phyloP scores from a whole-genome alignment of 768 basidiomycete genomes.

The Fibroporia radiculosa region DNA sequence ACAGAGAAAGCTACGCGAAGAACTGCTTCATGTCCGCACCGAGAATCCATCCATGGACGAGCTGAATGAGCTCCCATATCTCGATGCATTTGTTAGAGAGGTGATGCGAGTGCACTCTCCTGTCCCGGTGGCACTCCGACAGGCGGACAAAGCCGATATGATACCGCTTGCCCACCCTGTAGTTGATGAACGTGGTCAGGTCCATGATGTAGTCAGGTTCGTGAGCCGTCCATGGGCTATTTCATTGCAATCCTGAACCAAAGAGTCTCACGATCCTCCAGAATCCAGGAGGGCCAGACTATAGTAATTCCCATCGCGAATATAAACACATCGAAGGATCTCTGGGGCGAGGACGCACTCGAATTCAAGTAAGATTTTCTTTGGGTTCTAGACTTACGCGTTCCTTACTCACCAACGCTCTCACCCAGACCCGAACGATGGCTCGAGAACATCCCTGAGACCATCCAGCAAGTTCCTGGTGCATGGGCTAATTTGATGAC shows the following conservation, averaged over 20 bases:
- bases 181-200: conserved; percentile 8
- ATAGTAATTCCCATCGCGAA: conserved; percentile 42
- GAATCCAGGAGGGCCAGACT: conserved; percentile 23
- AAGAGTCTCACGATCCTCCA: not conserved
- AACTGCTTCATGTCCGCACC: conserved; percentile 34
- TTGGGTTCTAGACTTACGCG: not conserved
- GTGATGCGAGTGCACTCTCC: conserved; percentile 49
- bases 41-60: conserved; percentile 56
- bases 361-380: conserved; percentile 38
- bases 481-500: conserved; percentile 53
- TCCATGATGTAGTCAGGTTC: conserved; percentile 1
- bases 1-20: conserved; percentile 33
- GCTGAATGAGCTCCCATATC: conserved; percentile 55
- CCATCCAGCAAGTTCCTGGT: conserved; percentile 41
- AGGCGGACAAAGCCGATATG: conserved; percentile 34
- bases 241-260: not conserved
- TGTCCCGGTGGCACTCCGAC: conserved; percentile 40
- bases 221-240: not conserved
- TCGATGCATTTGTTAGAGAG: conserved; percentile 58
- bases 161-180: conserved; percentile 39
- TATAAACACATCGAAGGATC: conserved; percentile 41
- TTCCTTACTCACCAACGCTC: not conserved
- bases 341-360: conserved; percentile 58
- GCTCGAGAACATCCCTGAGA: conserved; percentile 35
- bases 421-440: conserved; percentile 54